Conservation (phyloP, 257 asterid genomes). For the Solanum clarkiae region DNA sequence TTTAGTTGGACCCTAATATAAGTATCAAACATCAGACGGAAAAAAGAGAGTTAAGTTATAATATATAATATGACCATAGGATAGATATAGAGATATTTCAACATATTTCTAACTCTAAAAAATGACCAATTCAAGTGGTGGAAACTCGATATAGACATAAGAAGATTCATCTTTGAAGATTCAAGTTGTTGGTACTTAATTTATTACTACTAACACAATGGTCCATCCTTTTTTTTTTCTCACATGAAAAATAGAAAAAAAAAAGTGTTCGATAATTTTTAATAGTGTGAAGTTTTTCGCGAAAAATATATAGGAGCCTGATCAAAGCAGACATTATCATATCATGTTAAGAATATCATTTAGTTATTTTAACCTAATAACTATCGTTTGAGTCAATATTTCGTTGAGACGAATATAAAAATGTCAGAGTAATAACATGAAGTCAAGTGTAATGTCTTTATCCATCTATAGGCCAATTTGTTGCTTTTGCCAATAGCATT, state of each 20-base stretch:
- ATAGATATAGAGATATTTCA: background rate
- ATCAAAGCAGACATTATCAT: background rate
- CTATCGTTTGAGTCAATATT: background rate
- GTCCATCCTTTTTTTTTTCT: background rate
- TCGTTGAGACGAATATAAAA: background rate
- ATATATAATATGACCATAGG: background rate
- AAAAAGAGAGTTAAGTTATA: background rate
- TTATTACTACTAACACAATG: background rate
- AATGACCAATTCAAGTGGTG: background rate
- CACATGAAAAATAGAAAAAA: background rate
- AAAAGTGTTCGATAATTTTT: background rate
- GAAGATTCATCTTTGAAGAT: background rate
- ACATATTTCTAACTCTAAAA: background rate
- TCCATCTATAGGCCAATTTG: background rate
- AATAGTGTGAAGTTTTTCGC: background rate
- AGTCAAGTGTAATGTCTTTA: background rate
- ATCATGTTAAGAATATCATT: background rate
- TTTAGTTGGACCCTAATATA: background rate
- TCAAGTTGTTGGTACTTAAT: background rate
- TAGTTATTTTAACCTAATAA: background rate
- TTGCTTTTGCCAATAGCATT: background rate
- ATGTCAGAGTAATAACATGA: background rate
- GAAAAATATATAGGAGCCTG: background rate
- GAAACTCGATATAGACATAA: background rate
- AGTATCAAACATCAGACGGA: background rate